Percentiles rank a stretch among this genome's conserved stretches.
phyloP scores from a whole-genome alignment of 2,329 filamentous ascomycete species.

The Cyphellophora attinorum region DNA sequence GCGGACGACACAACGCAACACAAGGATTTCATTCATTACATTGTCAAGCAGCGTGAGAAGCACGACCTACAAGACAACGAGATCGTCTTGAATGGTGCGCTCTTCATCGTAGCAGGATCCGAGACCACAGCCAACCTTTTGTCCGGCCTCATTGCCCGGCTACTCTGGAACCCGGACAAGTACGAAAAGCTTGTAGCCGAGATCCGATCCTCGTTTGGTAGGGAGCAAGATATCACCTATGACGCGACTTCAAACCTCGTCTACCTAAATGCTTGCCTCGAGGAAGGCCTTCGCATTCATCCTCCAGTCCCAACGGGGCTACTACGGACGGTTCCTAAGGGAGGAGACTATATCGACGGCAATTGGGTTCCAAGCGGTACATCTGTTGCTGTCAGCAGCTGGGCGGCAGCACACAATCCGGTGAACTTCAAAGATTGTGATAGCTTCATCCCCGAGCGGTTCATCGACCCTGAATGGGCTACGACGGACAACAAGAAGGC shows the following conservation, averaged over 20 bases:
- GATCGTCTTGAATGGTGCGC: constrained; percentile 6
- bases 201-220: constrained; percentile 18
- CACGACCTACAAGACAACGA: constrained; percentile 13
- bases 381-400: constrained; percentile 17
- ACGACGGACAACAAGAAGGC: constrained; percentile 6
- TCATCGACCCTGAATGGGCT: constrained; percentile 3
- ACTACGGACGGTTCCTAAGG: constrained; percentile 24
- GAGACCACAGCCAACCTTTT: constrained; percentile 19
- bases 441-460: constrained; percentile 11
- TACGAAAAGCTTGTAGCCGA: constrained; percentile 18
- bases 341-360: too few species aligned
- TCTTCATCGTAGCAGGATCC: constrained; percentile 18
- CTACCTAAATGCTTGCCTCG: constrained; percentile 37
- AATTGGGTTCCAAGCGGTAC: constrained; percentile 23
- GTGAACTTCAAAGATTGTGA: constrained; percentile 18
- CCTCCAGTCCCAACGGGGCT: constrained; percentile 28
- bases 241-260: constrained; percentile 21
- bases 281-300: constrained; percentile 38
- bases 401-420: constrained; percentile 18
- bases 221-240: constrained; percentile 21
- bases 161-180: constrained; percentile 16
- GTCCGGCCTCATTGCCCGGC: constrained; percentile 17
- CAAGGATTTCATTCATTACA: background rate
- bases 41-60: constrained; percentile 9
- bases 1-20: background rate